Conservation (phyloP, 2,329 filamentous ascomycete genomes). For the Plenodomus biglobosus region DNA sequence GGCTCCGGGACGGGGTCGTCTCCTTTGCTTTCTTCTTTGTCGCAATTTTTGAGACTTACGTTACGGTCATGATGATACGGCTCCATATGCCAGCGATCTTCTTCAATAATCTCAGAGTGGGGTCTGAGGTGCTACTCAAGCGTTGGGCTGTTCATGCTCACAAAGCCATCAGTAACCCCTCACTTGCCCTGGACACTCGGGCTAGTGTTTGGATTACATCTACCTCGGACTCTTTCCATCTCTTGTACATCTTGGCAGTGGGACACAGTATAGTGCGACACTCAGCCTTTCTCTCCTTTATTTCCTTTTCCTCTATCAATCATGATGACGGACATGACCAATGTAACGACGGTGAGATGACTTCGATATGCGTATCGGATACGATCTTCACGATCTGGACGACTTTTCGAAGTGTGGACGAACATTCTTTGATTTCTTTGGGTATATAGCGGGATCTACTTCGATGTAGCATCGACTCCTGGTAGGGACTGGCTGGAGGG, state of each 20-base stretch:
- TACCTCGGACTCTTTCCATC: constrained; percentile 4
- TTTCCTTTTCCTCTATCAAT: constrained; percentile 15
- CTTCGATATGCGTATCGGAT: not conserved
- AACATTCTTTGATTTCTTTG: constrained; percentile 21
- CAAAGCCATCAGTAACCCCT: not conserved
- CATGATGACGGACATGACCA: constrained; percentile 32
- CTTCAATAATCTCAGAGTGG: constrained; percentile 26
- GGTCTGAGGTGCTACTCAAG: constrained; percentile 5
- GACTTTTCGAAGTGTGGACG: constrained; percentile 26
- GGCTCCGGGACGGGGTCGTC: constrained; percentile 11
- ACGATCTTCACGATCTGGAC: constrained; percentile 20
- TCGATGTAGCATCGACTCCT: constrained; percentile 9
- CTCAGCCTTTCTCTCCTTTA: constrained; percentile 17
- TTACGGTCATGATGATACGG: constrained; percentile 31
- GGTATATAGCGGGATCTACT: constrained; percentile 20
- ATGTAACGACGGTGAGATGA: constrained; percentile 17
- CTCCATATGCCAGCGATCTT: constrained; percentile 26
- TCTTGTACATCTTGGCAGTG: constrained; percentile 30
- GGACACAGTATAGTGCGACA: constrained; percentile 12
- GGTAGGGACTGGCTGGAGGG: constrained; percentile 7
- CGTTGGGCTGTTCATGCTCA: not conserved
- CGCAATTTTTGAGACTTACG: constrained; percentile 14
- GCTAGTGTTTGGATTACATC: not conserved
- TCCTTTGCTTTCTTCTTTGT: constrained; percentile 11
- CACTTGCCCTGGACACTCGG: not conserved